Evolutionary conservation across 805 yeast species (phyloP).

Genomic region (Ogataea ramenticola): DNA sequence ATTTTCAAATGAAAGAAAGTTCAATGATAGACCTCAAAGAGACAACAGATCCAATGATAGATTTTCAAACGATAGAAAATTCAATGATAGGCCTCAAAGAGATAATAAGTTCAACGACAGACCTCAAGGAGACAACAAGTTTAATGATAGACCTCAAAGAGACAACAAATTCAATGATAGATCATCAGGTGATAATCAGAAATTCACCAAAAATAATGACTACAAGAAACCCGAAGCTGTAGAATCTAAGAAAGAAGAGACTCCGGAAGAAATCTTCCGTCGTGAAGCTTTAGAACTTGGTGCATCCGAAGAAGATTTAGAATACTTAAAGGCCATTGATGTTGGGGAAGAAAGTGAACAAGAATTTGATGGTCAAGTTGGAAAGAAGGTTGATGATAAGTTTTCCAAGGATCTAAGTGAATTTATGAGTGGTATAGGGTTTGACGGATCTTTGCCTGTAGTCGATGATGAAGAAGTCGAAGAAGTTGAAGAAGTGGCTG

Average conservation of each 20-base stretch:
- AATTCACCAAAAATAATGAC: neutral
- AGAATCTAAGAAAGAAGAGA: neutral
- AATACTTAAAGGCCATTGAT: constrained; percentile 47
- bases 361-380: constrained; percentile 36
- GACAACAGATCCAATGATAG: too few species aligned
- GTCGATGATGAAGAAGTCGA: constrained; percentile 23
- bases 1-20: neutral
- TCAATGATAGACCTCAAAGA: too few species aligned
- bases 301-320: constrained; percentile 78
- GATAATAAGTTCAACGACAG: neutral
- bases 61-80: too few species aligned
- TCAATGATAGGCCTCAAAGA: neutral
- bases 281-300: constrained; percentile 77
- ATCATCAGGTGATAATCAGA: neutral
- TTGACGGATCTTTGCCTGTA: constrained; percentile 34
- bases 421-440: constrained; percentile 64
- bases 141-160: neutral
- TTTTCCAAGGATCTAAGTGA: constrained; percentile 48
- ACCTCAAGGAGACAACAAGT: neutral
- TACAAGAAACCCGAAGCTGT: neutral
- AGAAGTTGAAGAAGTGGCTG: constrained; percentile 29
- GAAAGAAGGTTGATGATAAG: constrained; percentile 32
- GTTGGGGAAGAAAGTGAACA: constrained; percentile 45
- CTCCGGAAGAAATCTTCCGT: constrained; percentile 36
- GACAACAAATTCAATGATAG: neutral